These are phyloP conservation scores for Claviceps sp. DNA, from an alignment of 2,329 filamentous ascomycete species.

Conservation along the genomic window DNA sequence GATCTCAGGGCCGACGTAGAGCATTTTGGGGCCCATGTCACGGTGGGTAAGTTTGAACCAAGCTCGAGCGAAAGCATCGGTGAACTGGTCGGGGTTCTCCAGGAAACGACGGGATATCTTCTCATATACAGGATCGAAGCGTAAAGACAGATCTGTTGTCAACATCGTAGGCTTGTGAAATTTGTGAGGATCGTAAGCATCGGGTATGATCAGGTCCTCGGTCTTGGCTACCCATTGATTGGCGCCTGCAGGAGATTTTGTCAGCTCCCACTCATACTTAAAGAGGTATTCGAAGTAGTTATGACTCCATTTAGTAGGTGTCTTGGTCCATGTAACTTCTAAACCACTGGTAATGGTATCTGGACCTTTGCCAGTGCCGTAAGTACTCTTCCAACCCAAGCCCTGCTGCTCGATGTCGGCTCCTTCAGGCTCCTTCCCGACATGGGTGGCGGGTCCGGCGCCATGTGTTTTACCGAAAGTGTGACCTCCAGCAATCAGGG, in stretches of 20 bases:
- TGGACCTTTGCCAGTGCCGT: constrained; percentile 52
- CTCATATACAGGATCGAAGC: constrained; percentile 58
- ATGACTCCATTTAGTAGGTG: constrained; percentile 64
- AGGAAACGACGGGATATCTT: constrained; percentile 63
- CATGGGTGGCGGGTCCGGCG: constrained; percentile 48
- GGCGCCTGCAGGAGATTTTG: constrained; percentile 62
- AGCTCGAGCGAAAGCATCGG: constrained; percentile 55
- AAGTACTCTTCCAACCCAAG: constrained; percentile 56
- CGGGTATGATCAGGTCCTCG: constrained; percentile 51
- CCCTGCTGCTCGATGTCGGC: constrained; percentile 53
- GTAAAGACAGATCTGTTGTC: constrained; percentile 60
- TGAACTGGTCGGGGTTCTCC: constrained; percentile 53
- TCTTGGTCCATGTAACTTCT: constrained; percentile 69
- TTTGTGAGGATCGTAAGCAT: constrained; percentile 55
- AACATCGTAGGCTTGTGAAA: constrained; percentile 68
- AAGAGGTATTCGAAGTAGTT: constrained; percentile 63
- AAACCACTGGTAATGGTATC: constrained; percentile 64
- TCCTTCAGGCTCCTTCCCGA: constrained; percentile 54
- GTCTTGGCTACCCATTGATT: constrained; percentile 67
- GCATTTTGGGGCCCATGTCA: constrained; percentile 58
- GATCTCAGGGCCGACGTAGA: constrained; percentile 63
- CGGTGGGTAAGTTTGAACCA: constrained; percentile 80
- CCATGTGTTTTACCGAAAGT: constrained; percentile 73
- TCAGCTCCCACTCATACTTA: constrained; percentile 65
- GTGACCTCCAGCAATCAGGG: constrained; percentile 67